Conservation (phyloP, 2,329 filamentous ascomycete species). For the Phaeosphaeria sp. region DNA sequence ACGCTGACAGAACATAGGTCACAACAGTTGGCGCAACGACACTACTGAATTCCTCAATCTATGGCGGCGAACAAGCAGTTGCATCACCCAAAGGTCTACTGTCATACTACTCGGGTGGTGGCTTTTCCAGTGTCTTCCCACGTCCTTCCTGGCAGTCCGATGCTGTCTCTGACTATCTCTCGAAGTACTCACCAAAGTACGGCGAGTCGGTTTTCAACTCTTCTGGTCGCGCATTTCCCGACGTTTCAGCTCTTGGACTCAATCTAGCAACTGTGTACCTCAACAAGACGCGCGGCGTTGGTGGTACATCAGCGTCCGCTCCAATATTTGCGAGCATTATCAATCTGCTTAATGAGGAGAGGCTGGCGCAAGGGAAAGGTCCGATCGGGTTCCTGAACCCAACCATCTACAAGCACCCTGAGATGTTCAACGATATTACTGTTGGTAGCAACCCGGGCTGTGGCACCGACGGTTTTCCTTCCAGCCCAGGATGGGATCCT, state of each 20-base stretch:
- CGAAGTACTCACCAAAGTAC: slow-evolving; percentile 10
- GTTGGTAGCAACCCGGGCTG: slow-evolving; percentile 42
- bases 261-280: slow-evolving; percentile 48
- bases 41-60: slow-evolving; percentile 12
- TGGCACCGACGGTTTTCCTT: slow-evolving; percentile 35
- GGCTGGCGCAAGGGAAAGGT: slow-evolving; percentile 55
- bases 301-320: slow-evolving; percentile 61
- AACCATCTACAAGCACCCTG: slow-evolving; percentile 58
- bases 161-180: slow-evolving; percentile 18
- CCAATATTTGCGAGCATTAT: slow-evolving; percentile 65
- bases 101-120: slow-evolving; percentile 40
- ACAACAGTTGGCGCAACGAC: slow-evolving; percentile 66
- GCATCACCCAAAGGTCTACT: slow-evolving; percentile 4
- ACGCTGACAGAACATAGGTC: slow-evolving; percentile 6
- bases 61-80: slow-evolving; percentile 57
- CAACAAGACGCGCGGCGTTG: slow-evolving; percentile 40
- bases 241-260: slow-evolving; percentile 65
- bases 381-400: slow-evolving; percentile 65
- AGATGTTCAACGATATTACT: slow-evolving; percentile 52
- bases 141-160: slow-evolving; percentile 53
- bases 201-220: slow-evolving; percentile 16
- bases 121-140: slow-evolving; percentile 57
- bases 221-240: slow-evolving; percentile 63
- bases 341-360: slow-evolving; percentile 65
- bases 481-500: slow-evolving; percentile 34